These are phyloP conservation scores for Clathrus columnatus DNA, from an alignment of 768 basidiomycete genomes.

Conservation along the genomic window DNA sequence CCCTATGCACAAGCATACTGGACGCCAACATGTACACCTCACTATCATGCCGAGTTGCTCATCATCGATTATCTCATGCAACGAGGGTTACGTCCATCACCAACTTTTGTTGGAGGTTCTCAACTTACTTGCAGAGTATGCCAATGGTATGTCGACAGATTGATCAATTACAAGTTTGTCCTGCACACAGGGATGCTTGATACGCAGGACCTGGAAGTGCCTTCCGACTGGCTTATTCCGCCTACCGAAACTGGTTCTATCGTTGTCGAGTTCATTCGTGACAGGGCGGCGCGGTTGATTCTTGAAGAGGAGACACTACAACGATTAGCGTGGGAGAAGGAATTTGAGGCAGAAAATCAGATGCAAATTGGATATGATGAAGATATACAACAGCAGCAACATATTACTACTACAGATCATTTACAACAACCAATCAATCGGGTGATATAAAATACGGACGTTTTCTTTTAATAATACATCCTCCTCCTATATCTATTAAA, in stretches of 20 bases:
- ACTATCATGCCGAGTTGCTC: conserved; percentile 6
- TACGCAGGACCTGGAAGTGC: conserved; percentile 3
- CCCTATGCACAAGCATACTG: neutral
- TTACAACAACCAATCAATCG: neutral
- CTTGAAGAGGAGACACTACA: conserved; percentile 3
- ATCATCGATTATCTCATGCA: conserved; percentile 1
- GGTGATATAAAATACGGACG: neutral
- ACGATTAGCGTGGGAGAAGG: conserved; percentile 8
- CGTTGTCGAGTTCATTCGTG: neutral
- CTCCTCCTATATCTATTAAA: no score
- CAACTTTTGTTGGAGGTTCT: neutral
- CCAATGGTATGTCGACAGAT: conserved; percentile 3
- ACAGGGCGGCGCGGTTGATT: conserved; percentile 5
- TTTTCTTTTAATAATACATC: neutral
- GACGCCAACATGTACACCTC: conserved; percentile 1
- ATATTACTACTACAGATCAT: neutral
- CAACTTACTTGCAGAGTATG: conserved; percentile 5
- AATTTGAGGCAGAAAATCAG: neutral
- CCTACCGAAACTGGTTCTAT: neutral
- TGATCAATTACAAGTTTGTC: neutral
- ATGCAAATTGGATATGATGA: neutral
- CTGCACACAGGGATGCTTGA: conserved; percentile 2
- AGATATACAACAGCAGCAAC: neutral
- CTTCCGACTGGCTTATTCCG: conserved; percentile 6
- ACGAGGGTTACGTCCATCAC: neutral